Evolutionary conservation across 2,329 filamentous ascomycete genomes (phyloP).

Genomic region (Didymella lethalis): DNA sequence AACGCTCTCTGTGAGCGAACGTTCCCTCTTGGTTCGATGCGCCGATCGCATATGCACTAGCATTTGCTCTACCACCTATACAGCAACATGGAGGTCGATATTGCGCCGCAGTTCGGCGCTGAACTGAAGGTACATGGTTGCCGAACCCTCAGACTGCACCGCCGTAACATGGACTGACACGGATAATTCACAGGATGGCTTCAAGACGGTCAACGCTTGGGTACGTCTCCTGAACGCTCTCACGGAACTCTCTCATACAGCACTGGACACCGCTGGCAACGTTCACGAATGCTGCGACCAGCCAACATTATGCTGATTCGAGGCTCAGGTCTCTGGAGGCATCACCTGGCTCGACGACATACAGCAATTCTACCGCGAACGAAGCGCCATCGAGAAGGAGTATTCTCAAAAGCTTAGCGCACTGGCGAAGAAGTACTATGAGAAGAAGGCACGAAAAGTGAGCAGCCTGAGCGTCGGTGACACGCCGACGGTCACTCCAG

Average conservation of each 20-base stretch:
- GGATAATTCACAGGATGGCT: constrained; percentile 75
- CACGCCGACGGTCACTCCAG: constrained; percentile 89
- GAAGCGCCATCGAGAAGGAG: constrained; percentile 94
- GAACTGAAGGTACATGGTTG: constrained; percentile 80
- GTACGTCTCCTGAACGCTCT: constrained; percentile 53
- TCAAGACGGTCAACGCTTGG: constrained; percentile 94
- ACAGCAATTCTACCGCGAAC: constrained; percentile 95
- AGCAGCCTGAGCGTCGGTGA: constrained; percentile 91
- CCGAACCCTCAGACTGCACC: constrained; percentile 18
- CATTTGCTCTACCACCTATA: constrained; percentile 22
- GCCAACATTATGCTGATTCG: constrained; percentile 33
- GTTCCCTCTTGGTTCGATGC: constrained; percentile 22
- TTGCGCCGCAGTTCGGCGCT: constrained; percentile 84
- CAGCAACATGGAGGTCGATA: constrained; percentile 78
- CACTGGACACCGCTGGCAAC: constrained; percentile 20
- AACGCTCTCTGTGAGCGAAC: constrained; percentile 26
- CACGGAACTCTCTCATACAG: neutral
- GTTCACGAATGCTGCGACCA: constrained; percentile 8
- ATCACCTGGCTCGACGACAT: constrained; percentile 97
- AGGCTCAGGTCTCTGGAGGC: constrained; percentile 72
- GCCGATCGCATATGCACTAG: constrained; percentile 33
- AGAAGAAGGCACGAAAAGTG: constrained; percentile 92
- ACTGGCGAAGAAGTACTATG: constrained; percentile 94
- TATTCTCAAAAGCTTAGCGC: constrained; percentile 87
- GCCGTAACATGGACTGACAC: constrained; percentile 36